phyloP scores from a whole-genome alignment of 176 grass and related monocot genomes.

The Ensete glaucum region DNA sequence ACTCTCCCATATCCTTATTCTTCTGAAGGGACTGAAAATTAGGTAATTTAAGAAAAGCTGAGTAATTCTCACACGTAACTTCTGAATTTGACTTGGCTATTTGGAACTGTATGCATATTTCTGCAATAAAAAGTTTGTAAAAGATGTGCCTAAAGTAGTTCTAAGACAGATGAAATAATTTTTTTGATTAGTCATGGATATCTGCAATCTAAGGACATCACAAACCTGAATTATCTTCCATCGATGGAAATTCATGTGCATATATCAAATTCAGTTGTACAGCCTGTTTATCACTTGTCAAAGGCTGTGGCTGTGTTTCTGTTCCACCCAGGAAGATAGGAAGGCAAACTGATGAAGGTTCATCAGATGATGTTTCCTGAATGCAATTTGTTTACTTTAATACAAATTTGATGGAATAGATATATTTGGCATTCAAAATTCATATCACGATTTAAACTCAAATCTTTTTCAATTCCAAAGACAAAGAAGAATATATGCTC shows the following conservation, averaged over 20 bases:
- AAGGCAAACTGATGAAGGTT: not conserved
- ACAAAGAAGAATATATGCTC: too few species aligned
- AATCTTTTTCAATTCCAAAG: too few species aligned
- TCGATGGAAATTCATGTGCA: not conserved
- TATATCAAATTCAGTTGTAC: not conserved
- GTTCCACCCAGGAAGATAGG: not conserved
- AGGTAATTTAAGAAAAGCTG: conserved; percentile 30
- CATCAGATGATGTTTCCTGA: not conserved
- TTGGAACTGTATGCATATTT: not conserved
- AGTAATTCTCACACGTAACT: not conserved
- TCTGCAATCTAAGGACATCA: not conserved
- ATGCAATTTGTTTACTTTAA: not conserved
- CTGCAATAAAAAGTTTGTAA: not conserved
- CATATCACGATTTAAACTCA: not conserved
- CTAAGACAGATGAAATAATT: not conserved
- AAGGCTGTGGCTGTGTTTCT: not conserved
- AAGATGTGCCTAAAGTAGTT: not conserved
- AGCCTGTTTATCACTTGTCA: not conserved
- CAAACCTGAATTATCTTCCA: conserved; percentile 7
- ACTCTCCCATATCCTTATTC: conserved; percentile 22
- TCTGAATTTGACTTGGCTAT: not conserved
- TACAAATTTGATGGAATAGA: not conserved
- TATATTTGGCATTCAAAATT: not conserved
- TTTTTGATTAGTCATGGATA: not conserved
- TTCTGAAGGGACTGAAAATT: conserved; percentile 15